phyloP scores from a whole-genome alignment of 345 rosid species.

The Camelina hispida region DNA sequence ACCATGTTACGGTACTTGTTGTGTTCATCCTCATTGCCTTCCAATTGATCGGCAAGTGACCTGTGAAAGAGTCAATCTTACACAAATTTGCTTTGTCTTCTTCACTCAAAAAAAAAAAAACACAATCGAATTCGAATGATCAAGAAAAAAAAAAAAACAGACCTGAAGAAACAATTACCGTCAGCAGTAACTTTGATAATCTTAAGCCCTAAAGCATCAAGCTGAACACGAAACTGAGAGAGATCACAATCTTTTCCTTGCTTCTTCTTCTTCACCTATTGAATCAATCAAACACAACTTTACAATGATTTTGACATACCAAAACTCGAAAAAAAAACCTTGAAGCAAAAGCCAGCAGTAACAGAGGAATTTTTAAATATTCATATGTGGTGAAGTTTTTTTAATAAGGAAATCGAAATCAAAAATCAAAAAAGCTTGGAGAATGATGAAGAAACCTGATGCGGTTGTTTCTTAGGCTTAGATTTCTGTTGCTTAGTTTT shows the following conservation, averaged over 20 bases:
- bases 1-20: slow-evolving; percentile 73
- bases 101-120: background rate
- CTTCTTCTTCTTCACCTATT: slow-evolving; percentile 68
- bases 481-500: slow-evolving; percentile 74
- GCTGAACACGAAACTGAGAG: slow-evolving; percentile 66
- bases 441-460: slow-evolving; percentile 43
- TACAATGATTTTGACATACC: background rate
- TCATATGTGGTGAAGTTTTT: background rate
- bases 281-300: slow-evolving; percentile 13
- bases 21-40: slow-evolving; percentile 83
- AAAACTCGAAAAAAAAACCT: background rate
- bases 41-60: slow-evolving; percentile 89
- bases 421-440: background rate
- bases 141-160: slow-evolving; percentile 42
- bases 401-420: background rate
- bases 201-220: slow-evolving; percentile 73
- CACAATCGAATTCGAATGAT: background rate
- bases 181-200: slow-evolving; percentile 82
- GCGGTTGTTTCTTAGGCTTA: slow-evolving; percentile 62
- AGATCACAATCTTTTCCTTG: slow-evolving; percentile 71
- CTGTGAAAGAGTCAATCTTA: slow-evolving; percentile 51
- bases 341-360: background rate
- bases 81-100: background rate
- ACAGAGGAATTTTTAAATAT: background rate
- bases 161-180: slow-evolving; percentile 99